A percentile compares a stretch with the other conserved stretches of the same genome.
phyloP scores from a whole-genome alignment of 345 rosid species.

The Hypericum androsaemum region DNA sequence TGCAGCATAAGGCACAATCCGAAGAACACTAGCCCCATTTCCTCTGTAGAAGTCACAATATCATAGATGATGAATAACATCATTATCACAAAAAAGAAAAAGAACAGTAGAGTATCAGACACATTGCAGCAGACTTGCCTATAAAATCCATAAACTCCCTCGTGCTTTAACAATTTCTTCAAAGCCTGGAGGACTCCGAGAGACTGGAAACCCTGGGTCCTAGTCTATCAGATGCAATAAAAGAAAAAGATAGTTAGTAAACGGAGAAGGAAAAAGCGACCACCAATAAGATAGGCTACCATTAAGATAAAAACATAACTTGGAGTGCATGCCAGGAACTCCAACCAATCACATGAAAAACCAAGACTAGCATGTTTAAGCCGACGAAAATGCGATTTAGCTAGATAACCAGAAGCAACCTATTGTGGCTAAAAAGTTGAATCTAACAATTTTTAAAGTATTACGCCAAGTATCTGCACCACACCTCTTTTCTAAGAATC shows the following conservation, averaged over 20 bases:
- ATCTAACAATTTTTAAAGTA: too few relatives aligned
- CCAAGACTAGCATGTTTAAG: too few relatives aligned
- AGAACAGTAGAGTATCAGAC: conserved; percentile 3
- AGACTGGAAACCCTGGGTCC: conserved; percentile 70
- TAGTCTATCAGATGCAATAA: conserved; percentile 38
- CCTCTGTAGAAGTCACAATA: conserved; percentile 43
- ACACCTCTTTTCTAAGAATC: too few relatives aligned
- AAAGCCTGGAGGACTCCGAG: conserved; percentile 67
- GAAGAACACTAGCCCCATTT: conserved; percentile 89
- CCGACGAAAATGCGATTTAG: too few relatives aligned
- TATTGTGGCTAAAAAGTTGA: too few relatives aligned
- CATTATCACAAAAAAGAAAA: neutral
- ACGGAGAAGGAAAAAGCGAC: too few relatives aligned
- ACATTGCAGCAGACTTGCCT: conserved; percentile 41
- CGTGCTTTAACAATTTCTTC: conserved; percentile 65
- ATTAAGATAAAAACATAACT: too few relatives aligned
- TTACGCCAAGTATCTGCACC: too few relatives aligned
- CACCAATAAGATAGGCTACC: too few relatives aligned
- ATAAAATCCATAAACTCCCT: conserved; percentile 78
- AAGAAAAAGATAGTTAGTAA: neutral
- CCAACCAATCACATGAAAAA: neutral
- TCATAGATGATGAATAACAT: conserved; percentile 9
- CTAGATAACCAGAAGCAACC: too few relatives aligned
- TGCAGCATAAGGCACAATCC: conserved; percentile 95
- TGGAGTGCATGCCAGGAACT: neutral